These are phyloP conservation scores for Diplodia mutila DNA, from an alignment of 2,329 filamentous ascomycete species.

Conservation along the genomic window DNA sequence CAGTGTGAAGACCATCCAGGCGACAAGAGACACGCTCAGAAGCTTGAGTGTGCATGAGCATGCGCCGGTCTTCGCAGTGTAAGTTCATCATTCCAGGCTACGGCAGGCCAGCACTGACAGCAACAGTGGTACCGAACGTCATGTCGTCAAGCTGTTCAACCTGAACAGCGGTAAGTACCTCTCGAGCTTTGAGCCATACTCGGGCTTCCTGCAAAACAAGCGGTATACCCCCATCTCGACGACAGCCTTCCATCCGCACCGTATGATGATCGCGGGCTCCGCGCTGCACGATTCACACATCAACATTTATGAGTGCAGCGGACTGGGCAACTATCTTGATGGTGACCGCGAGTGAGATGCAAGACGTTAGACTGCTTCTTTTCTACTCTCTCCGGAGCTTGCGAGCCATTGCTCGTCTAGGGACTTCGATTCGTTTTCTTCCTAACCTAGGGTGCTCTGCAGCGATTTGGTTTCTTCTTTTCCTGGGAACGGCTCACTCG, in stretches of 20 bases:
- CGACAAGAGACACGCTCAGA: slow-evolving; percentile 76
- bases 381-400: neutral
- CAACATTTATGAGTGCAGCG: slow-evolving; percentile 76
- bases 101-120: neutral
- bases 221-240: slow-evolving; percentile 81
- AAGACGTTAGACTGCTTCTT: neutral
- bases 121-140: slow-evolving; percentile 79
- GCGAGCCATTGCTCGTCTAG: neutral
- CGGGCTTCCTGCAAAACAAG: slow-evolving; percentile 81
- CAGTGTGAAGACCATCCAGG: slow-evolving; percentile 72
- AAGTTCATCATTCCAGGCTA: slow-evolving; percentile 49
- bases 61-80: slow-evolving; percentile 92
- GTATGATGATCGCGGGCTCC: slow-evolving; percentile 86
- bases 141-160: slow-evolving; percentile 91
- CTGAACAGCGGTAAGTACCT: slow-evolving; percentile 74
- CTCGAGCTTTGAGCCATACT: slow-evolving; percentile 85
- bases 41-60: slow-evolving; percentile 95
- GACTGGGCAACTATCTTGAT: slow-evolving; percentile 1
- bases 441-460: neutral
- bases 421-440: slow-evolving; percentile 6
- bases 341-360: neutral
- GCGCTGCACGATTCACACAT: slow-evolving; percentile 87
- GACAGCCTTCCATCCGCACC: slow-evolving; percentile 94
- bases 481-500: neutral
- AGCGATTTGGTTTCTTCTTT: neutral